Base-by-base conservation (phyloP, 202 grass and related monocot genomes). In the Miscanthus sacchariflorus region DNA sequence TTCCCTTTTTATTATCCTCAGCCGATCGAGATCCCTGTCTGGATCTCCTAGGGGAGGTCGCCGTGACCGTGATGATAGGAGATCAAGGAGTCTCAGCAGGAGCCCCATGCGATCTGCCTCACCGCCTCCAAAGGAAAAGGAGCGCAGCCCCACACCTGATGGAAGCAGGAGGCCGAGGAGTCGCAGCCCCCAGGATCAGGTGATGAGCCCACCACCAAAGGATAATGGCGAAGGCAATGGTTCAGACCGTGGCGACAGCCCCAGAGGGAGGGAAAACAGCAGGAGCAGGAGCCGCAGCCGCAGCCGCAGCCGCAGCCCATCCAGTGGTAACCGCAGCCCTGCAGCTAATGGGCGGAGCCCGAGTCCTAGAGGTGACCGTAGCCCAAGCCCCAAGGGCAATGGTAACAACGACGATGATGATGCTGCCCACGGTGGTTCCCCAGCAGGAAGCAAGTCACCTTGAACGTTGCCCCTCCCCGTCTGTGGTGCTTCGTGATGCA, bases 81-180 rank as follows among this genome's bases (percentile, higher is more conserved):
- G 94, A 85, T 95, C 94, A 44, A 95, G 93, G 84, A 97, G 97
- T 27, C 81, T 89, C 79, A 93, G 97, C 93, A 92, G 88, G 86
- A 99, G 94, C 86, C 91, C 94, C 6, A 87, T 84, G 86, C 27
- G 84, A 5, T 87, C 87, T 2, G 40, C 67, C 12, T 85, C 91
- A 4, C 94, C 92, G 42, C 78, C 90, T 42, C 40, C 80, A 23
- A 99, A 92, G 84, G 83, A 59, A 17, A 88, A 74, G 75, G 88
- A 88, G 43, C 91, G 50, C 68, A 95, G 96, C 86, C 81, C 46
- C 19, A 89, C 87, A 12, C 91, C 92, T 58, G 90, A 85, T 77
- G 88, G 87, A 11, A 93, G 93, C 21, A 84, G 67, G 83, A 98
- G 94, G n/a, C 93, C 93, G 0, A 76, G 81, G 93, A 96, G 89